Evolutionary conservation across 2,329 filamentous ascomycete species (phyloP).

Genomic region (Phyllosticta ampelicida): DNA sequence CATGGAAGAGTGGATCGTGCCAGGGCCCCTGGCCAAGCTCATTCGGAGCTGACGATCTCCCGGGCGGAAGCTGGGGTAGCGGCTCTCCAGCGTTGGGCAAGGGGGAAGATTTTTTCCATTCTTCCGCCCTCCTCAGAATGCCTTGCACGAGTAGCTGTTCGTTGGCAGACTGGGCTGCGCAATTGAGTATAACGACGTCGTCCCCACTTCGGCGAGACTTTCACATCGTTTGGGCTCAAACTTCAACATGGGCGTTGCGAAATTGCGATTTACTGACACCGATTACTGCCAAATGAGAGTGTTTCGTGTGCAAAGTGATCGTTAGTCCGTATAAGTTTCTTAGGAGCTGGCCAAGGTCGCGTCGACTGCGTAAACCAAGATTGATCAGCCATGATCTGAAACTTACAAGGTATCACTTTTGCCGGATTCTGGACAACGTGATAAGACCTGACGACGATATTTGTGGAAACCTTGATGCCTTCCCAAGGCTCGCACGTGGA

Average conservation of each 20-base stretch:
- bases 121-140: neutral
- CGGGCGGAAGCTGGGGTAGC: neutral
- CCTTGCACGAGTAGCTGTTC: neutral
- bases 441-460: neutral
- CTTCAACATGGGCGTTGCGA: neutral
- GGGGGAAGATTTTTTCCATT: neutral
- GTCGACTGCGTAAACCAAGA: neutral
- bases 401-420: neutral
- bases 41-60: neutral
- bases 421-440: neutral
- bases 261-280: neutral
- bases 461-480: neutral
- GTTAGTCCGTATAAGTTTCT: neutral
- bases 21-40: neutral
- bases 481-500: neutral
- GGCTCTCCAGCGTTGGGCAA: neutral
- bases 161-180: neutral
- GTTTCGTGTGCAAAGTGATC: neutral
- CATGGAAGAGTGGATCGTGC: neutral
- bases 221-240: neutral
- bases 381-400: neutral
- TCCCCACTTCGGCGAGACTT: neutral
- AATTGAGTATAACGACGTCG: neutral
- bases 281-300: neutral
- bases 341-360: neutral